Percentiles rank a stretch among this genome's conserved stretches.
Evolutionary conservation across 2,329 filamentous ascomycete species (phyloP).

Genomic region (Colletotrichum tropicicola): DNA sequence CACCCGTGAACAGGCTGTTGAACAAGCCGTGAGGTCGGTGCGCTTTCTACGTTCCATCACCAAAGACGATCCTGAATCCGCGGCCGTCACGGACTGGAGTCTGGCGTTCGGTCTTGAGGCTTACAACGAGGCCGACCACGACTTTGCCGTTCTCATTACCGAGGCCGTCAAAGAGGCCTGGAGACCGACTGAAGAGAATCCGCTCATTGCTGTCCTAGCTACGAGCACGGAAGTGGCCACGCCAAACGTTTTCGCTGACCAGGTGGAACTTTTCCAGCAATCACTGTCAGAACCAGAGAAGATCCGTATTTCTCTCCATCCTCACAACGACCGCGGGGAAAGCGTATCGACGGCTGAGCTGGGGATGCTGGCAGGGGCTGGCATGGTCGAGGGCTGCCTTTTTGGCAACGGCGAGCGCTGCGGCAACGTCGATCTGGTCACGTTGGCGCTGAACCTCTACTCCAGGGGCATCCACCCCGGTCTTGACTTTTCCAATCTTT

Average conservation of each 20-base stretch:
- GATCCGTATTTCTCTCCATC: neutral
- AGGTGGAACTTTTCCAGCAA: neutral
- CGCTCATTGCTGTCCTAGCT: neutral
- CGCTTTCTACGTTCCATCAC: neutral
- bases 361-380: constrained; percentile 1
- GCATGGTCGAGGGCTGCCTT: constrained; percentile 12
- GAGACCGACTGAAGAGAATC: neutral
- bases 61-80: constrained; percentile 3
- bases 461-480: neutral
- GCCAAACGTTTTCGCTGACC: constrained; percentile 14
- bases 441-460: constrained; percentile 7
- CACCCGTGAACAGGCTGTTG: constrained; percentile 4
- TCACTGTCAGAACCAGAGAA: neutral
- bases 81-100: constrained; percentile 1
- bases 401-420: constrained; percentile 12
- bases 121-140: neutral
- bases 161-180: constrained; percentile 15
- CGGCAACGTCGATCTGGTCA: constrained; percentile 7
- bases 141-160: neutral
- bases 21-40: constrained; percentile 2
- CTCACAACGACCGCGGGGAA: constrained; percentile 9
- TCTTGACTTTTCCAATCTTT: constrained; percentile 7
- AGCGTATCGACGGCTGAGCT: neutral
- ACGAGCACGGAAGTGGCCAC: constrained; percentile 4
- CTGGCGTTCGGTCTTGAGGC: constrained; percentile 1